Conservation (phyloP, 1,139 yeast species). For the Candida sanyaensis region DNA sequence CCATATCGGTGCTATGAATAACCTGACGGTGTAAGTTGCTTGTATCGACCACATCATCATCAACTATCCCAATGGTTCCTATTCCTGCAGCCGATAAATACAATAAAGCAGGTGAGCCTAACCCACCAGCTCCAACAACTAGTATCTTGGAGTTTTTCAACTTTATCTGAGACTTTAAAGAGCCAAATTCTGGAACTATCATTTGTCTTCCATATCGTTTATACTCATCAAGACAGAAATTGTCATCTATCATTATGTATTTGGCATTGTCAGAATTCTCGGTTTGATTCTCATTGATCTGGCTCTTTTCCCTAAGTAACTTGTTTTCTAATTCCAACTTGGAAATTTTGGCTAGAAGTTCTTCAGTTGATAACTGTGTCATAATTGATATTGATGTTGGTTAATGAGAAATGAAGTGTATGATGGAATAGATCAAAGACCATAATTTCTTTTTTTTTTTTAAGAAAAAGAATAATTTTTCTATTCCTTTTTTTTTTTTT, state of each 20-base stretch:
- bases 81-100: slow-evolving; percentile 89
- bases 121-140: slow-evolving; percentile 95
- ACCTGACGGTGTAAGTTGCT: slow-evolving; percentile 92
- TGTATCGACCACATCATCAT: slow-evolving; percentile 78
- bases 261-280: not conserved
- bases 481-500: too few species aligned
- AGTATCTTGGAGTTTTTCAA: slow-evolving; percentile 61
- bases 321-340: slow-evolving; percentile 28
- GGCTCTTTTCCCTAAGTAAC: slow-evolving; percentile 13
- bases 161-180: slow-evolving; percentile 53
- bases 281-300: not conserved
- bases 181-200: slow-evolving; percentile 81
- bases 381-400: not conserved
- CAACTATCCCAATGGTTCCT: slow-evolving; percentile 84
- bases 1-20: slow-evolving; percentile 64
- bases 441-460: not conserved
- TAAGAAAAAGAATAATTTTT: not conserved
- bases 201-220: slow-evolving; percentile 90
- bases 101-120: slow-evolving; percentile 89
- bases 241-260: slow-evolving; percentile 11
- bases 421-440: not conserved
- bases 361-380: slow-evolving; percentile 16
- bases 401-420: not conserved
- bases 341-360: slow-evolving; percentile 22
- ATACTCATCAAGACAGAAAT: slow-evolving; percentile 63